A percentile compares a stretch with the other conserved stretches of the same genome.
These are phyloP conservation scores for Aphanomyces euteiches DNA, from an alignment of 352 stramenopile genomes.

Conservation along the genomic window DNA sequence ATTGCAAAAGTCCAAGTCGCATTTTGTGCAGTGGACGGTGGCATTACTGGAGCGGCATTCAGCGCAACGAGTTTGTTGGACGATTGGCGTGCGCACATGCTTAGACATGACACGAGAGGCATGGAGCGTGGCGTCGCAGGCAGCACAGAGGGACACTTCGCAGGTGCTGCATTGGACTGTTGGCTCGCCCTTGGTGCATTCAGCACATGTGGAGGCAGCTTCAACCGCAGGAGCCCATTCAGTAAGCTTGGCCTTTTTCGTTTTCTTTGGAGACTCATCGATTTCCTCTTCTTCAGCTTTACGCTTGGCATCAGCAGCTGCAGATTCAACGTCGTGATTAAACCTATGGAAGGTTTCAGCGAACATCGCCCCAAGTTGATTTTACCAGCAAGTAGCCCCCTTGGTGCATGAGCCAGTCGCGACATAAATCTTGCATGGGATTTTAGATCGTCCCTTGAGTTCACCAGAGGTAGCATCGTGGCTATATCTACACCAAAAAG, in stretches of 20 bases:
- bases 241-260: conserved; percentile 5
- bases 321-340: conserved; percentile 2
- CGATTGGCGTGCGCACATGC: conserved; percentile 3
- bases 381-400: background rate
- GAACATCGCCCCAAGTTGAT: background rate
- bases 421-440: conserved; percentile 4
- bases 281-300: background rate
- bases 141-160: background rate
- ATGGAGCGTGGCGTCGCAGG: conserved; percentile 22
- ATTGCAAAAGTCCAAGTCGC: conserved; percentile 24
- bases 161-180: conserved; percentile 12
- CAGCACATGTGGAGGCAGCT: background rate
- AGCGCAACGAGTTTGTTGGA: background rate
- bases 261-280: conserved; percentile 13
- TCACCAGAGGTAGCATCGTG: conserved; percentile 3
- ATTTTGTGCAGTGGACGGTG: conserved; percentile 25
- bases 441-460: background rate
- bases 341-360: background rate
- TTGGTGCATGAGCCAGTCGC: background rate
- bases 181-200: conserved; percentile 17
- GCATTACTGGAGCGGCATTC: conserved; percentile 12
- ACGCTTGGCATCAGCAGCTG: conserved; percentile 12
- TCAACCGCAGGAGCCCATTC: background rate
- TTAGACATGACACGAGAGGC: conserved; percentile 29
- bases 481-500: conserved; percentile 9